A percentile compares a stretch with the other conserved stretches of the same genome.
phyloP scores from a whole-genome alignment of 192 early-diverging fungal genomes.

The Oehlia diaphana region DNA sequence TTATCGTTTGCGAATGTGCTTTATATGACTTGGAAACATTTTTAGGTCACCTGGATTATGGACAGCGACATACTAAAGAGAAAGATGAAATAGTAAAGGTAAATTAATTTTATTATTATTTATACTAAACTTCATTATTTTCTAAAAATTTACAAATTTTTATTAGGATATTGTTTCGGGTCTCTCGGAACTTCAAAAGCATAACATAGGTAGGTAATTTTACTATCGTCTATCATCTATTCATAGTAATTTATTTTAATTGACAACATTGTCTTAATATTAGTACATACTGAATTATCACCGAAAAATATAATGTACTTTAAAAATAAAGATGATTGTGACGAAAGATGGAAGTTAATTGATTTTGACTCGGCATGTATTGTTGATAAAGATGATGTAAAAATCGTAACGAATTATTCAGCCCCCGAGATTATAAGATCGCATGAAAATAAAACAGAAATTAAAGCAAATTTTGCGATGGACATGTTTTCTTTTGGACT shows the following conservation, averaged over 20 bases:
- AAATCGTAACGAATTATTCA: not conserved
- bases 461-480: not conserved
- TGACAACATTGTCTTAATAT: not conserved
- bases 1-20: not conserved
- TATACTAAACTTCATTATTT: too few relatives aligned
- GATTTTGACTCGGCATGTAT: slow-evolving; percentile 7
- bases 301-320: slow-evolving; percentile 12
- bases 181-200: not conserved
- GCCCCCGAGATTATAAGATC: not conserved
- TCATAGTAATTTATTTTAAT: not conserved
- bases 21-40: not conserved
- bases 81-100: not conserved
- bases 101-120: not conserved
- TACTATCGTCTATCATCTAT: too few relatives aligned
- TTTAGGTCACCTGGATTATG: not conserved
- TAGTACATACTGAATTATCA: not conserved
- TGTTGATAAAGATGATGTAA: not conserved
- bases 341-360: not conserved
- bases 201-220: not conserved
- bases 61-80: not conserved
- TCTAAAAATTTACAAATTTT: not conserved
- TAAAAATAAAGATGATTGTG: not conserved
- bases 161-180: not conserved
- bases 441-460: not conserved
- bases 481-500: slow-evolving; percentile 19